phyloP scores from a whole-genome alignment of 129 eudicot species.

The Flaveria ramosissima region DNA sequence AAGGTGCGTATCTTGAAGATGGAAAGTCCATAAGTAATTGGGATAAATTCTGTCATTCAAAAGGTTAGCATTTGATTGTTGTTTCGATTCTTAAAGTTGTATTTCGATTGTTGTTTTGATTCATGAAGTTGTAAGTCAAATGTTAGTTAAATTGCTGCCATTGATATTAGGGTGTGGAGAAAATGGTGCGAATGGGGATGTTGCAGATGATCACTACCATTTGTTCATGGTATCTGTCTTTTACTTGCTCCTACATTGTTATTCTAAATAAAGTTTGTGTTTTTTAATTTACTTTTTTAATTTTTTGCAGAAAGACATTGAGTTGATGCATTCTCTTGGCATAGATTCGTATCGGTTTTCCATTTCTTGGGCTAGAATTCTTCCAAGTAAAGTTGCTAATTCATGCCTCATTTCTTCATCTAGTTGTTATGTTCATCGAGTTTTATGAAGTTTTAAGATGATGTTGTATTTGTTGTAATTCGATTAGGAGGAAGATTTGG shows the following conservation, averaged over 20 bases:
- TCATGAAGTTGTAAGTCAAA: background rate
- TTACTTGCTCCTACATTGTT: constrained; percentile 2
- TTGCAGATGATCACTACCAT: constrained; percentile 83
- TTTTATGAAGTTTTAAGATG: background rate
- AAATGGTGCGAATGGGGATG: constrained; percentile 62
- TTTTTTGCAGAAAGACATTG: constrained; percentile 72
- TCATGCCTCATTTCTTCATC: background rate
- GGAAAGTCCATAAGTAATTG: constrained; percentile 71
- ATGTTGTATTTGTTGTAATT: constrained; percentile 1
- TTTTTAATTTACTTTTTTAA: background rate
- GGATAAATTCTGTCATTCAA: constrained; percentile 56
- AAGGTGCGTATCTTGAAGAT: constrained; percentile 89
- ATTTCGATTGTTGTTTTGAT: background rate
- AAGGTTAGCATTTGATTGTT: constrained; percentile 10
- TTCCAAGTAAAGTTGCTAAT: constrained; percentile 58
- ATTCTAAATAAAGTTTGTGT: background rate
- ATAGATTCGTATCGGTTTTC: constrained; percentile 73
- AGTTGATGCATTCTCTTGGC: constrained; percentile 72
- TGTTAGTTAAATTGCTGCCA: background rate
- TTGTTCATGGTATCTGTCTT: constrained; percentile 56
- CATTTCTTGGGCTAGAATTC: constrained; percentile 83
- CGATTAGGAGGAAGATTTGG: constrained; percentile 75
- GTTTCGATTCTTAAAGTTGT: background rate
- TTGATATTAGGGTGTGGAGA: constrained; percentile 43
- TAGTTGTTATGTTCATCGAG: background rate